Conservation (phyloP, 768 basidiomycete species). For the Russula sp. region DNA sequence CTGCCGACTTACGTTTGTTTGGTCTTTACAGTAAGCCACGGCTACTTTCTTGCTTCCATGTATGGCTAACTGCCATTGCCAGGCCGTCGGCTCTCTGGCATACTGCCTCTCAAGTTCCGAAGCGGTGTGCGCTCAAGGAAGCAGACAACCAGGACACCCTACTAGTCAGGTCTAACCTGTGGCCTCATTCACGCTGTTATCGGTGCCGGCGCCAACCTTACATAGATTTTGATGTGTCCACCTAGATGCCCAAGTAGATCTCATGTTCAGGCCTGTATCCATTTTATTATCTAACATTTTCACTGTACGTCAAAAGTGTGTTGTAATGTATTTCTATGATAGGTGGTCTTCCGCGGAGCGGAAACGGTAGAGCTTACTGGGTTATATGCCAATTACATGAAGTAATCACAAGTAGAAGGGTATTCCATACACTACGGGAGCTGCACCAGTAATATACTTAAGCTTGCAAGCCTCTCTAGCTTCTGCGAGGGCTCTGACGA, state of each 20-base stretch:
- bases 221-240: not conserved
- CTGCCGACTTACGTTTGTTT: constrained; percentile 15
- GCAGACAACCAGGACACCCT: not conserved
- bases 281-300: not conserved
- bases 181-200: too few species aligned
- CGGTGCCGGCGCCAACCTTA: not conserved
- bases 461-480: constrained; percentile 82
- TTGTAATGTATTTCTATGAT: not conserved
- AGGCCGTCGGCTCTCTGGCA: constrained; percentile 3
- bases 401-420: constrained; percentile 67
- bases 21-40: constrained; percentile 8
- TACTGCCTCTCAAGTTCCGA: constrained; percentile 4
- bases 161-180: not conserved
- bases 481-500: constrained; percentile 72
- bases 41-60: not conserved
- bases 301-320: not conserved
- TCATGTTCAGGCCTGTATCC: not conserved
- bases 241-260: not conserved
- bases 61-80: not conserved
- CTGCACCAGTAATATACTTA: constrained; percentile 90
- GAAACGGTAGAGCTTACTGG: not conserved
- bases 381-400: not conserved
- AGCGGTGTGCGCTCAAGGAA: not conserved
- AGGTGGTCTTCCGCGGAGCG: not conserved
- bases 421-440: constrained; percentile 92